These are phyloP conservation scores for Thalia dealbata DNA, from an alignment of 176 grass and related monocot genomes.

Conservation along the genomic window DNA sequence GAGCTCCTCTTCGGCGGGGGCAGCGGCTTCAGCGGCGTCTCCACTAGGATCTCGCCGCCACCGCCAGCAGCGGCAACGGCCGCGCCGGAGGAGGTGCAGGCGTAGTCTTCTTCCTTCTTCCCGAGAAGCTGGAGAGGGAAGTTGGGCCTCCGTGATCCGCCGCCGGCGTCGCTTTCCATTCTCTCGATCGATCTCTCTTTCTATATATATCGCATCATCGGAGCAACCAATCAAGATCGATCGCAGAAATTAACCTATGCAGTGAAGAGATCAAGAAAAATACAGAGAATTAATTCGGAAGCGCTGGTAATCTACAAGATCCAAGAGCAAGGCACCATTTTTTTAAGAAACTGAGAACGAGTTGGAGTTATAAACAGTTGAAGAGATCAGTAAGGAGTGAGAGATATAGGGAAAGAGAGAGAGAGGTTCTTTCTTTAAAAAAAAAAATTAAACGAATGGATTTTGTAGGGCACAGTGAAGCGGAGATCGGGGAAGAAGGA, in stretches of 20 bases:
- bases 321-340: too few species aligned
- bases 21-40: neutral
- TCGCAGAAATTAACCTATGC: too few species aligned
- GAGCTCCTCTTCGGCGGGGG: slow-evolving; percentile 23
- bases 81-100: slow-evolving; percentile 9
- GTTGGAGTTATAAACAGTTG: too few species aligned
- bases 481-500: neutral
- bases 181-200: neutral
- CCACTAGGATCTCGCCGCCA: neutral
- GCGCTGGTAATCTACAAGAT: too few species aligned
- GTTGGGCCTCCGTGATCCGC: slow-evolving; percentile 11
- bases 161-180: slow-evolving; percentile 16
- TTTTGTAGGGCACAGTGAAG: neutral
- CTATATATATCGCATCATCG: neutral
- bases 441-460: neutral
- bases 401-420: neutral
- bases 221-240: neutral
- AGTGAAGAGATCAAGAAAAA: too few species aligned
- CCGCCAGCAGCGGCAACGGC: neutral
- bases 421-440: too few species aligned
- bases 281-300: too few species aligned
- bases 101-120: slow-evolving; percentile 26
- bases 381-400: too few species aligned
- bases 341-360: too few species aligned
- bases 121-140: slow-evolving; percentile 23